These are phyloP conservation scores for Tricholoma matsutake DNA, from an alignment of 768 basidiomycete species.

Conservation along the genomic window DNA sequence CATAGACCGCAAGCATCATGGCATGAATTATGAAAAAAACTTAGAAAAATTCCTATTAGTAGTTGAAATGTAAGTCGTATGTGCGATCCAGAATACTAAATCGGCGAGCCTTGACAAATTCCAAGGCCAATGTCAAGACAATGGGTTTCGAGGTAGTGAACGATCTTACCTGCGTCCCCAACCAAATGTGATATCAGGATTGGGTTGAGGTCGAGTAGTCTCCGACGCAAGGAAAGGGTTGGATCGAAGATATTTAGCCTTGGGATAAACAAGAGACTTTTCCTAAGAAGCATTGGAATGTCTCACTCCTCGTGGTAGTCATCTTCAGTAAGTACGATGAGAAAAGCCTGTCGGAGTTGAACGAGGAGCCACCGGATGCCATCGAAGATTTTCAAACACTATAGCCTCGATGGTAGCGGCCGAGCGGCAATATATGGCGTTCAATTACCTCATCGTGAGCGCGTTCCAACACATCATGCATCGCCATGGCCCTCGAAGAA, in stretches of 20 bases:
- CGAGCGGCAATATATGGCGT: background rate
- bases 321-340: slow-evolving; percentile 1
- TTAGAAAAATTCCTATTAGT: no score
- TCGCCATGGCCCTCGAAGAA: slow-evolving; percentile 1
- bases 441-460: background rate
- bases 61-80: no score
- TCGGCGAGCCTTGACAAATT: background rate
- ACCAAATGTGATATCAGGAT: background rate
- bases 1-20: background rate
- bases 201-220: background rate
- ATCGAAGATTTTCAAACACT: background rate
- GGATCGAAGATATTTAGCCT: background rate
- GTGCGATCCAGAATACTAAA: background rate
- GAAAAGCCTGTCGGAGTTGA: background rate
- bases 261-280: background rate
- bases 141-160: background rate
- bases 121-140: background rate
- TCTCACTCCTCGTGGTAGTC: background rate
- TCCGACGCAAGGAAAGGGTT: background rate
- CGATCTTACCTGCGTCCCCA: background rate
- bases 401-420: background rate
- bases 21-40: background rate
- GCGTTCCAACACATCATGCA: background rate
- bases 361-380: background rate
- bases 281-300: background rate